These are phyloP conservation scores for Penicillium rolfsii DNA, from an alignment of 2,329 filamentous ascomycete species.

Conservation along the genomic window DNA sequence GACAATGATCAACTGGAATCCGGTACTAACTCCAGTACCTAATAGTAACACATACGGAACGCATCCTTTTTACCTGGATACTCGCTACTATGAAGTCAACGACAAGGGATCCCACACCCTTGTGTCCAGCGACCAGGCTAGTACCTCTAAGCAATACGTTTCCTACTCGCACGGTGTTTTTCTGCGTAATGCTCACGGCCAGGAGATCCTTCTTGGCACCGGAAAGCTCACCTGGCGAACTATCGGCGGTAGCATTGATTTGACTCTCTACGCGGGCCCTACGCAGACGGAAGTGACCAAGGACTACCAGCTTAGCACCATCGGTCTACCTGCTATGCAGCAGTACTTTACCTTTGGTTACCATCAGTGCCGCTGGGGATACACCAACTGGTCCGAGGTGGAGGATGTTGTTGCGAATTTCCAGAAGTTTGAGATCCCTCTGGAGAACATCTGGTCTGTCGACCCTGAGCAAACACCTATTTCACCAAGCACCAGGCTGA, in stretches of 20 bases:
- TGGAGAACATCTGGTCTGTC: constrained; percentile 54
- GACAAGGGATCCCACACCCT: constrained; percentile 56
- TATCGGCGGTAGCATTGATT: constrained; percentile 74
- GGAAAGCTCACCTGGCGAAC: constrained; percentile 72
- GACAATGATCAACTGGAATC: not conserved
- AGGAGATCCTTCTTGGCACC: constrained; percentile 69
- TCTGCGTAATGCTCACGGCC: constrained; percentile 73
- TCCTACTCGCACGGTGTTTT: constrained; percentile 78
- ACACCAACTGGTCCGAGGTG: constrained; percentile 70
- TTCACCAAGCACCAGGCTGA: not conserved
- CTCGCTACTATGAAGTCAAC: constrained; percentile 69
- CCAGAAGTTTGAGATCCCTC: constrained; percentile 59
- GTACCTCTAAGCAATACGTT: constrained; percentile 59
- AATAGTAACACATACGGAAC: constrained; percentile 70
- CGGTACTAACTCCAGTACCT: not conserved
- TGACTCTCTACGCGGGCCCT: constrained; percentile 79
- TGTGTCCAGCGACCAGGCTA: constrained; percentile 57
- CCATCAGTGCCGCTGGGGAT: constrained; percentile 84
- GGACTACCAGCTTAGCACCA: constrained; percentile 68
- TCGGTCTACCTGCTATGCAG: constrained; percentile 75
- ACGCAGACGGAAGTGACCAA: constrained; percentile 68
- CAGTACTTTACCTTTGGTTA: constrained; percentile 81
- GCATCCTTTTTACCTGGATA: constrained; percentile 80
- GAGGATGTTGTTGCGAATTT: constrained; percentile 61
- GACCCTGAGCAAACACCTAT: not conserved